Base-by-base conservation (phyloP, 768 basidiomycete genomes). In the Boletus sp. region DNA sequence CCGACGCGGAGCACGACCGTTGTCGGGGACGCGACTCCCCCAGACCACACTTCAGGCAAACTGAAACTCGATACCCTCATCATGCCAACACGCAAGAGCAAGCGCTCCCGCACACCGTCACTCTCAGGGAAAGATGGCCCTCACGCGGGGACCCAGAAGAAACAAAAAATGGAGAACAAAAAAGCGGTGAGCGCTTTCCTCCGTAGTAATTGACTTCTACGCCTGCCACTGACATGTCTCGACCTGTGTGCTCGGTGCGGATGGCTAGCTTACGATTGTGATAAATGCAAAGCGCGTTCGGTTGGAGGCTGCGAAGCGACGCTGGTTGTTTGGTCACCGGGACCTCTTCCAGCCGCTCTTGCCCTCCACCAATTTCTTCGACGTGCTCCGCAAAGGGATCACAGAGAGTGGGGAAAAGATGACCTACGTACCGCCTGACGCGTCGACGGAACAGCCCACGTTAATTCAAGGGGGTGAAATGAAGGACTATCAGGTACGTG, bases 401-500 rank as follows among this genome's bases (percentile, higher is more conserved):
- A 54, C 54, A 33, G 74, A 72, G 32, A 35, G 72, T 29, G 63
- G 47, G 23, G 70, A 54, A 6, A 61, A 60, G 44, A 61, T 54
- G 23, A 30, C 63, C 5, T 75, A 68, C 57, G 63, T 69, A 0
- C 78, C 77, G 5, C 67, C 74, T 17, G 75, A 71, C 45, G 58
- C 71, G 19, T 54, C 81, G 45, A 71, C 71, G 23, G 70, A 72
- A 39, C 84, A 85, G 57, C 84, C 84, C 0, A 54, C 60, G 7
- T 68, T 80, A 37, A 74, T 88, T 29, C 70, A 70, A 17, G 79
- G 77, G 9, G 88, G 85, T 15, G 68, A 73, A 25, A 81, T 89
- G 78, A 88, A 88, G 66, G 84, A 83, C 50, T 89, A 89, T 68
- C 88, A 90, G 75, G 81, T 80, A 37, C 9, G 51, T 7, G 11